These are phyloP conservation scores for Helotiales sp. DNA, from an alignment of 2,329 filamentous ascomycete genomes.

Conservation along the genomic window DNA sequence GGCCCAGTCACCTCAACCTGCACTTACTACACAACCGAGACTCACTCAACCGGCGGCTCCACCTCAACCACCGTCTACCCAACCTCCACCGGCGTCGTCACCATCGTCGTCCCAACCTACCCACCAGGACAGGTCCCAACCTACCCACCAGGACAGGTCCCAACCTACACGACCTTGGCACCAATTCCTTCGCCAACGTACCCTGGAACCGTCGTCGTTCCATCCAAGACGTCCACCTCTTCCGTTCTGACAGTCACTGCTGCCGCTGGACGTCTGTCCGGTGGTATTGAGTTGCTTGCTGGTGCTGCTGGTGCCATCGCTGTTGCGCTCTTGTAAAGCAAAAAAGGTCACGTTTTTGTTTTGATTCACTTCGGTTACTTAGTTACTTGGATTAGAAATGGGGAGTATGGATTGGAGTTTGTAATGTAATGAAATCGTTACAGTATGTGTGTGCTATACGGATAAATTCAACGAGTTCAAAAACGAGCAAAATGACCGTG, in stretches of 20 bases:
- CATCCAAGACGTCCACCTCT: constrained; percentile 19
- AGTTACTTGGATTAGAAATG: background rate
- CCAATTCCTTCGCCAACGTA: background rate
- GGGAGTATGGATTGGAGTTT: constrained; percentile 2
- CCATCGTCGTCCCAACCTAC: constrained; percentile 4
- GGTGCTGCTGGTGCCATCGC: constrained; percentile 24
- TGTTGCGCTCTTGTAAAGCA: constrained; percentile 24
- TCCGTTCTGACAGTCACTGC: constrained; percentile 15
- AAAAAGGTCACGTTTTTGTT: background rate
- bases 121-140: background rate
- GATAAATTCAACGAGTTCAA: background rate
- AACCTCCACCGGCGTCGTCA: constrained; percentile 25
- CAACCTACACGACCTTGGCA: background rate
- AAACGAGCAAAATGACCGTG: background rate
- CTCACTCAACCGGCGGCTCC: constrained; percentile 27
- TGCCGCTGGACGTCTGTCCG: constrained; percentile 25
- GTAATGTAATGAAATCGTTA: constrained; percentile 13
- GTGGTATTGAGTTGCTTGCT: constrained; percentile 19
- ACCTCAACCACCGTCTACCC: constrained; percentile 17
- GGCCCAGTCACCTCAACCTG: background rate
- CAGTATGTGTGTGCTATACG: background rate
- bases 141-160: background rate
- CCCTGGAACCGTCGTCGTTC: constrained; percentile 5
- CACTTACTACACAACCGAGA: constrained; percentile 17
- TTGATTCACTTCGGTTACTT: background rate